Evolutionary conservation across 2,329 filamentous ascomycete genomes (phyloP), one percentile per base, ranked within the genome.

Genomic region (Penicillium frequentans): DNA sequence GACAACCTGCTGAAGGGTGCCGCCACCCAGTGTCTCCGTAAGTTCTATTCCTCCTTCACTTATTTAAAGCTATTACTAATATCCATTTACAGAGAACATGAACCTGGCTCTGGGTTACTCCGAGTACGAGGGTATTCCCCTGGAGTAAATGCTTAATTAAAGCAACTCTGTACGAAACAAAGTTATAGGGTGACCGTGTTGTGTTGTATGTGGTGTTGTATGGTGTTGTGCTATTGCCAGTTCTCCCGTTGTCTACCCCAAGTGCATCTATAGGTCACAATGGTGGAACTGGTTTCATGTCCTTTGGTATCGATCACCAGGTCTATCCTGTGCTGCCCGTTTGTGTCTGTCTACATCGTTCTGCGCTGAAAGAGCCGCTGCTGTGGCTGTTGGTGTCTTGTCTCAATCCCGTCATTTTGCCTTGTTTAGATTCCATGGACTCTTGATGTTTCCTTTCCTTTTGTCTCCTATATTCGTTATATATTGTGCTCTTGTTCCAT

Each of bases 1-100:
- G 93, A 97, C 77, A 96, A 97, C 77, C 79, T 97, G 65, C 82
- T 95, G 67, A 97, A 97, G 85, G 93, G 93, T 58, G 93, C 93
- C 53, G 90, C 90, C 7, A 96, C 93, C 11, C 93, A 96, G 75
- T 96, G 92, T 79, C 78, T 96, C 74, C 93, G 89, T 91, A 83
- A 83, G 89, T 88, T 31, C 39, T 23, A 54, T 23, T 51, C 49
- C n/a, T 16, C 16, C 16, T 23, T 39, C 2, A 10, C 54, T 47
- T 27, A 53, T 44, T 23, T 13, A 7, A 29, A 35, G 13, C n/a
- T 3, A 21, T 10, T 37, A 33, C 49, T 59, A 50, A 55, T n/a
- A 42, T 26, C 6, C 4, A 39, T 6, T 29, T 37, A 62, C 71
- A 90, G 87, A 96, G 82, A 96, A 96, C 77, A 95, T 96, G 90